Evolutionary conservation across 768 basidiomycete genomes (phyloP), one percentile per base, ranked within the genome.

Genomic region (Lyophyllum shimeji): DNA sequence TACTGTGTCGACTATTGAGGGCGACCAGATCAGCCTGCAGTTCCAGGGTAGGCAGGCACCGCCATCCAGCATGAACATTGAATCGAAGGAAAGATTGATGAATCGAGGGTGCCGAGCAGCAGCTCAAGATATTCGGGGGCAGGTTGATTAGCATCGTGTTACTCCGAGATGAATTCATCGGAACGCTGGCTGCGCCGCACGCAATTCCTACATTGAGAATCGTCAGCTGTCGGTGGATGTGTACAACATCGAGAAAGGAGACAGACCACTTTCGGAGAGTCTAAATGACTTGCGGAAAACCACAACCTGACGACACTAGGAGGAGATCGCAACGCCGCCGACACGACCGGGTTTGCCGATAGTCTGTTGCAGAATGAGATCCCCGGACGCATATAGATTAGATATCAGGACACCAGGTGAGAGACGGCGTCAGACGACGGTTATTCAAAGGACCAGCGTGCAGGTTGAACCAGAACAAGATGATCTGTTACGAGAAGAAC

Each of bases 71-170:
- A 37, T 13, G 34, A 3, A 37, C 34, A n/a, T n/a, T 5, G 4
- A 37, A 37, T 37, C 15, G 12, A 5, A 37, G 11, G 2, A 6
- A 37, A 11, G 11, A 8, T 3, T 37, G 34, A 17, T 37, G 15
- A 37, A 37, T 8, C 31, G 31, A 37, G 34, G 15, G 34, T 37
- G 7, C 15, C n/a, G n/a, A n/a, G 3, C 15, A 13, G 34, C 34
- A 13, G 31, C 31, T 37, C 12, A 8, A n/a, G 39, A 40, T 8
- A 46, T 27, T 1, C 25, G 52, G 52, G 39, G 33, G 46, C 31
- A 46, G 52, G 45, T 53, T 53, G 52, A 53, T 53, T 46, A 37
- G 7, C 44, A 53, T 53, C 52, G 23, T 46, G 11, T 18, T 29
- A 27, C 9, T 29, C 29, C 8, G 21, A 46, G 17, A 18, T 27